Base-by-base conservation (phyloP, 257 asterid species). In the Coffea eugenioides region DNA sequence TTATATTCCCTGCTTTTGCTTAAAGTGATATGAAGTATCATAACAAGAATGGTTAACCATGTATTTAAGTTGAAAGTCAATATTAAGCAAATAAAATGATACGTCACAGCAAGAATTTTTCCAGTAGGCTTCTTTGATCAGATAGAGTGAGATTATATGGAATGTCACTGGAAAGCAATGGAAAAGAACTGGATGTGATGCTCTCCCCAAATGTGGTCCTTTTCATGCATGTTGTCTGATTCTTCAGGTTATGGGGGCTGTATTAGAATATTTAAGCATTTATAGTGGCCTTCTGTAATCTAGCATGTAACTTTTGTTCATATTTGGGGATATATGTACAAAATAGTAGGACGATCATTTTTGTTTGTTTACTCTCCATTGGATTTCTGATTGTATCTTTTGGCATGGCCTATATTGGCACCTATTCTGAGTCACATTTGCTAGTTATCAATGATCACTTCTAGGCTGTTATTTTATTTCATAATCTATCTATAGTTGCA, bases 401-500 rank as follows among this genome's bases (percentile, higher is more conserved):
- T 59, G 66, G 7, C 66, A 21, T 59, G 66, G 66, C 66, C 21
- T 59, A 21, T 6, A 21, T 25, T 23, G 12, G 8, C 52, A n/a
- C 68, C 52, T 68, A 59, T 71, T 71, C 62, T 25, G 71, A 70
- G 51, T 70, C 43, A 20, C 49, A n/a, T 43, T 16, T 46, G 57
- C 20, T 66, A 23, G 64, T 45, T 64, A 4, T 64, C 59, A 4
- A 27, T 48, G 73, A 49, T 73, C 12, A 77, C 27, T 74, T 73
- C 67, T 25, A 73, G 25, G 46, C 48, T 72, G 11, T 79, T 41
- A 59, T 59, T 59, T 43, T 77, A 59, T 77, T 39, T 25, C 46
- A 71, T 56, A 56, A 49, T 75, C 74, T 77, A 59, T 81, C 77
- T 39, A 39, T 78, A 75, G 49, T 84, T 85, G 76, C 75, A 85